Evolutionary conservation across 2,329 filamentous ascomycete species (phyloP).

Genomic region (Botrytis hyacinthi): DNA sequence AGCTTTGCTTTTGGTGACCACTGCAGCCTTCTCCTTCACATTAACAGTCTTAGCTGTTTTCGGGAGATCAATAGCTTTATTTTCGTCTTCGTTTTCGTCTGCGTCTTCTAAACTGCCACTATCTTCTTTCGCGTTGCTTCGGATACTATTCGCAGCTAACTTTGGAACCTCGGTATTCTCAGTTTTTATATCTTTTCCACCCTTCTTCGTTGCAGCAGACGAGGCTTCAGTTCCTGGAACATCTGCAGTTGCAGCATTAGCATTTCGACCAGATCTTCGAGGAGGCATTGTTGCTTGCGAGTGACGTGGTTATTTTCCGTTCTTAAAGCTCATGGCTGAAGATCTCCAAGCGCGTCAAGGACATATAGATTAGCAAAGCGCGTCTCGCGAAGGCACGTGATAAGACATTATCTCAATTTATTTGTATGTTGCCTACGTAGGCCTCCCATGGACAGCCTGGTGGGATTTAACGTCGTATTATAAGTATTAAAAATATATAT

Average conservation of each 20-base stretch:
- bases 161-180: conserved; percentile 19
- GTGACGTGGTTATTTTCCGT: neutral
- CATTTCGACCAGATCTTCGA: conserved; percentile 29
- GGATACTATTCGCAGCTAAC: neutral
- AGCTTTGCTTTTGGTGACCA: conserved; percentile 25
- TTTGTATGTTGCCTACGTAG: no score
- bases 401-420: neutral
- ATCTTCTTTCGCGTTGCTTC: neutral
- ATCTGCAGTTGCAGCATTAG: conserved; percentile 16
- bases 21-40: neutral
- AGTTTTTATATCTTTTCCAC: conserved; percentile 26
- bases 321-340: neutral
- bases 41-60: neutral
- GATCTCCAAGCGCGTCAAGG: neutral
- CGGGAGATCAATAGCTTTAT: neutral
- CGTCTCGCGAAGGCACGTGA: conserved; percentile 8
- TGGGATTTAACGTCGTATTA: neutral
- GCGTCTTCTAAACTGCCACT: neutral
- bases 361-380: neutral
- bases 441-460: neutral
- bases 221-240: conserved; percentile 16
- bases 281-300: conserved; percentile 31
- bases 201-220: conserved; percentile 22
- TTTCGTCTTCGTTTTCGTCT: neutral
- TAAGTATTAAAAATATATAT: neutral